Percentiles rank a stretch among this genome's conserved stretches.
Conservation (phyloP, 306 rosid species). For the Ormosia emarginata region DNA sequence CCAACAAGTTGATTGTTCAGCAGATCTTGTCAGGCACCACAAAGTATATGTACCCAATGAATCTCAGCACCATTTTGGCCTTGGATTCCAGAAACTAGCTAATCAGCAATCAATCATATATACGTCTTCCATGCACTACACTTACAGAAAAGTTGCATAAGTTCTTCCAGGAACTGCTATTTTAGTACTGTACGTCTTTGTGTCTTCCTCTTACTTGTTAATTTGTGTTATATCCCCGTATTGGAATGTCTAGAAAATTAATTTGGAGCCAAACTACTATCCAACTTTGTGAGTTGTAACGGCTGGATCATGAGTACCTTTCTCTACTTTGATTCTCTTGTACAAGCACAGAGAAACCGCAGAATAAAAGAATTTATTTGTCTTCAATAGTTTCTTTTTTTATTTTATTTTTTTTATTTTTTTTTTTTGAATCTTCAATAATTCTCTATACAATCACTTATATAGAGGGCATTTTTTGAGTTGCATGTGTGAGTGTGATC, state of each 20-base stretch:
- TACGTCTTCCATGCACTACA: not conserved
- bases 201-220: not conserved
- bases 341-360: not conserved
- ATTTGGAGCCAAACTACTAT: not conserved
- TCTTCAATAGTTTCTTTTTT: not conserved
- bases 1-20: conserved; percentile 40
- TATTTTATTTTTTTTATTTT: no score
- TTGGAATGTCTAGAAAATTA: not conserved
- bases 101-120: no score
- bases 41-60: conserved; percentile 48
- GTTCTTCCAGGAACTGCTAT: not conserved
- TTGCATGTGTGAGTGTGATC: no score
- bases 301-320: not conserved
- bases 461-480: no score
- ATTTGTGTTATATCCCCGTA: not conserved
- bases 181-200: not conserved
- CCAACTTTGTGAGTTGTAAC: not conserved
- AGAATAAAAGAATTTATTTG: not conserved
- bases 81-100: conserved; percentile 26
- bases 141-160: not conserved
- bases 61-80: conserved; percentile 49
- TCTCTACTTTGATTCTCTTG: not conserved
- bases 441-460: no score
- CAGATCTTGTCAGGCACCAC: conserved; percentile 38
- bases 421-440: not conserved